Evolutionary conservation across 495 filamentous ascomycete species (phyloP), one percentile per base, ranked within the genome.

Genomic region (Physcia stellaris): DNA sequence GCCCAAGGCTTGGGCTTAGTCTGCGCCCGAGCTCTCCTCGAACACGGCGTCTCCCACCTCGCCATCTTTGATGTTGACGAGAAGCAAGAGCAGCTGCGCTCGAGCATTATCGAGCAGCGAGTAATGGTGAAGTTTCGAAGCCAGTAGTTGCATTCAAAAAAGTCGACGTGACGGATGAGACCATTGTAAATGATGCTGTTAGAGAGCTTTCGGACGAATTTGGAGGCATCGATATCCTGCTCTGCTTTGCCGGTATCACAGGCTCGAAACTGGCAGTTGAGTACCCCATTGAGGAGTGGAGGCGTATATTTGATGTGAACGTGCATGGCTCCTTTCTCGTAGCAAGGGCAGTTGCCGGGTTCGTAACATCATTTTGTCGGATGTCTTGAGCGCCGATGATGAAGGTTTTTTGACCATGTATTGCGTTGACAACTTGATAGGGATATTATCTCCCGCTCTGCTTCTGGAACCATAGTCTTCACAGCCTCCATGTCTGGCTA

Each of bases 401-500:
- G 39, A 12, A 31, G 19, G 24, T 31, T 41, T 37, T 16, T 37
- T 29, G 28, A 37, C 6, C 4, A 9, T n/a, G 5, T 19, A 6
- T n/a, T n/a, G n/a, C n/a, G n/a, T n/a, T n/a, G n/a, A n/a, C n/a
- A n/a, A n/a, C n/a, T n/a, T n/a, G n/a, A 23, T 28, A 59, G 56
- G 31, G 37, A 64, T 1, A 51, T 58, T 45, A 57, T 55, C 6
- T 9, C 49, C 7, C 41, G 39, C 6, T 42, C 51, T 6, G 48
- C 39, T 5, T 66, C 72, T 2, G 53, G 55, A 37, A 76, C 71
- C 32, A 79, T 85, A 50, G 64, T 84, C 48, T 71, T 81, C 37
- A 72, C 83, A 34, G 78, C 78, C 27, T 83, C 78, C 48, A 86
- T 86, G 81, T 80, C 76, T 23, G 81, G 80, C 48, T 65, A 64